Base-by-base conservation (phyloP, 2,329 filamentous ascomycete genomes). In the Colletotrichum euphorbiae region DNA sequence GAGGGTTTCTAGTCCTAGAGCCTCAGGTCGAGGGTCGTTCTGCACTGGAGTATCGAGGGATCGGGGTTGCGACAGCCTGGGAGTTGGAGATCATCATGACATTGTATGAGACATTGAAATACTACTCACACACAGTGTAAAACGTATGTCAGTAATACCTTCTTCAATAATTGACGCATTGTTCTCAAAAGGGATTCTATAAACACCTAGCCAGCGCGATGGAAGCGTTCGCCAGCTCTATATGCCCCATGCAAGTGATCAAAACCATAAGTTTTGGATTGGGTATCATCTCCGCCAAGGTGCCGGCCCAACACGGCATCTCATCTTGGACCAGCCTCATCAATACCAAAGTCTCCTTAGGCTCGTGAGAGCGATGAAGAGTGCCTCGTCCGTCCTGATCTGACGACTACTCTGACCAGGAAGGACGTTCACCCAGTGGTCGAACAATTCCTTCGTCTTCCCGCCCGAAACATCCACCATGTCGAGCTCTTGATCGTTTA, bases 331-430 rank as follows among this genome's bases (percentile, higher is more conserved):
- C 3, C 5, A 17, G 13, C 4, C n/a, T 67, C 66, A 76, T 12
- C 70, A 72, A 36, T 82, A 80, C 87, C 84, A 91, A 66, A 90
- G 72, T 67, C 81, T 83, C 74, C 89, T 86, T 75, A 96, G 75
- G 2, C 88, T 88, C 74, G 90, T 90, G 76, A 97, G 77, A 0
- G 90, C 92, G 75, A 96, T 87, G 80, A 91, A 92, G 17, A 97
- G 80, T 1, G 93, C 93, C 80, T 97, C 93, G 73, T 97, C 93
- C 0, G 93, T 96, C 70, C 92, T 83, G 70, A 97, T 95, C 1
- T 90, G 93, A 73, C 93, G 84, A 76, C 92, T 95, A 1, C 93
- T 93, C 77, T 97, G 93, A 1, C 89, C 88, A 3, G 93, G 92
- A 71, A 94, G 83, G 50, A 96, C 84, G 77, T 97, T 93, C 17